These are phyloP conservation scores for Cordyceps militaris DNA, from an alignment of 2,329 filamentous ascomycete species.

Conservation along the genomic window DNA sequence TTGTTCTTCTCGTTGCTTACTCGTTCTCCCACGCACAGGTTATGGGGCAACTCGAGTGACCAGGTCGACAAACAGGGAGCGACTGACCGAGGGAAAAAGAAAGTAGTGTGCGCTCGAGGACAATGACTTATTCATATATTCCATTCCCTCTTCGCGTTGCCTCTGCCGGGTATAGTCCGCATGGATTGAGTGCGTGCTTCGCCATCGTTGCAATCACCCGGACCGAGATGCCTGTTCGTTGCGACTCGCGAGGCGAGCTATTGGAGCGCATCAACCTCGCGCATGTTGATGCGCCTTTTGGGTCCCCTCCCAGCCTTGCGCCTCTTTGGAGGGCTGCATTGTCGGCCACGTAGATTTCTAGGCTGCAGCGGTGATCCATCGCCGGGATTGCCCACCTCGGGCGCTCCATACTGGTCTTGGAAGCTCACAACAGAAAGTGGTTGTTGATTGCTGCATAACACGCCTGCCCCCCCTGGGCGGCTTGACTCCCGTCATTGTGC, in stretches of 20 bases:
- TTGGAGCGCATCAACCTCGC: neutral
- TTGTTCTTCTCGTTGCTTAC: neutral
- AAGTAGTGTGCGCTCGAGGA: too few relatives aligned
- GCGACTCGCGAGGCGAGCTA: neutral
- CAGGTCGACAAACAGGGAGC: neutral
- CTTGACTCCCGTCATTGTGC: neutral
- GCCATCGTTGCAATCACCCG: too few relatives aligned
- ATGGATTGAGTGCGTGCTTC: too few relatives aligned
- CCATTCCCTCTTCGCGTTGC: too few relatives aligned
- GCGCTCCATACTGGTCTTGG: neutral
- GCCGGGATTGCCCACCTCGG: conserved; percentile 1
- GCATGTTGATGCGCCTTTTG: neutral
- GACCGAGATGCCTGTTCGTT: too few relatives aligned
- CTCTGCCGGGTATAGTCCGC: too few relatives aligned
- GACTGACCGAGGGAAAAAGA: neutral
- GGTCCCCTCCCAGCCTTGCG: neutral
- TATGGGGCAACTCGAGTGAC: neutral
- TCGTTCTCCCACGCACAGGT: neutral
- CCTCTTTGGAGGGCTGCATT: neutral
- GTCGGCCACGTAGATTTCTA: neutral
- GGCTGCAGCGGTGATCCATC: neutral
- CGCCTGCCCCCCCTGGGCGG: neutral
- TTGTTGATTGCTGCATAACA: neutral
- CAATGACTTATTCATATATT: too few relatives aligned
- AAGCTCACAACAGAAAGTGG: neutral